Percentiles rank a stretch among this genome's conserved stretches.
Conservation (phyloP, 1,139 yeast species). For the Pichia sp. region DNA sequence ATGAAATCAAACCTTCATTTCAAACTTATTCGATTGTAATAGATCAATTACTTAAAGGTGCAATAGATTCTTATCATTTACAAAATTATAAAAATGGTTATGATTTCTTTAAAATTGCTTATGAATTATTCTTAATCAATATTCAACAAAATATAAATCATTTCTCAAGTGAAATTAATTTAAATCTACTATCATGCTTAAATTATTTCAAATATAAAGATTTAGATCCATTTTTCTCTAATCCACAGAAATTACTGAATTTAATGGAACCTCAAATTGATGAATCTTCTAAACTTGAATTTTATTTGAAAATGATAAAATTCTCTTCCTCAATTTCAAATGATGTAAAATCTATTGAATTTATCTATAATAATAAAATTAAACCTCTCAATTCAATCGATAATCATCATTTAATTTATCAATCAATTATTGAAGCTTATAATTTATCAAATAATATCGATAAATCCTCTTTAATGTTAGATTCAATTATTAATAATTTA, state of each 20-base stretch:
- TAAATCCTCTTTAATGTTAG: conserved; percentile 50
- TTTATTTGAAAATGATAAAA: conserved; percentile 22
- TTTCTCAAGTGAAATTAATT: conserved; percentile 20
- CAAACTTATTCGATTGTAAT: conserved; percentile 50
- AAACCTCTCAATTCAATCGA: conserved; percentile 7
- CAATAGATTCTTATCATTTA: conserved; percentile 33
- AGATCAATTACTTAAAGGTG: conserved; percentile 43
- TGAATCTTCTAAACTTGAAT: conserved; percentile 9
- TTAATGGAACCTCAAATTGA: conserved; percentile 14
- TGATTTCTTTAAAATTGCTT: conserved; percentile 58
- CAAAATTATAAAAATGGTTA: conserved; percentile 39
- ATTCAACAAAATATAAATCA: conserved; percentile 27
- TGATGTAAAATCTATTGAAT: conserved; percentile 19
- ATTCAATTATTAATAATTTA: conserved; percentile 25
- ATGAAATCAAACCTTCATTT: conserved; percentile 45
- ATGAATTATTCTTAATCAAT: conserved; percentile 50
- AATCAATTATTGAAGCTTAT: conserved; percentile 44
- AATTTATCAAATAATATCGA: conserved; percentile 42
- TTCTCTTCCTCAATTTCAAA: conserved; percentile 19
- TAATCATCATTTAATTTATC: conserved; percentile 42
- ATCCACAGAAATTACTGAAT: conserved; percentile 15
- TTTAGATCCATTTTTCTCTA: conserved; percentile 9
- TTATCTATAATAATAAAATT: conserved; percentile 17
- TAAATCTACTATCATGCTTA: conserved; percentile 21
- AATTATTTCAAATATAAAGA: conserved; percentile 19